These are phyloP conservation scores for Sarocladium kiliense DNA, from an alignment of 2,329 filamentous ascomycete species.

Conservation along the genomic window DNA sequence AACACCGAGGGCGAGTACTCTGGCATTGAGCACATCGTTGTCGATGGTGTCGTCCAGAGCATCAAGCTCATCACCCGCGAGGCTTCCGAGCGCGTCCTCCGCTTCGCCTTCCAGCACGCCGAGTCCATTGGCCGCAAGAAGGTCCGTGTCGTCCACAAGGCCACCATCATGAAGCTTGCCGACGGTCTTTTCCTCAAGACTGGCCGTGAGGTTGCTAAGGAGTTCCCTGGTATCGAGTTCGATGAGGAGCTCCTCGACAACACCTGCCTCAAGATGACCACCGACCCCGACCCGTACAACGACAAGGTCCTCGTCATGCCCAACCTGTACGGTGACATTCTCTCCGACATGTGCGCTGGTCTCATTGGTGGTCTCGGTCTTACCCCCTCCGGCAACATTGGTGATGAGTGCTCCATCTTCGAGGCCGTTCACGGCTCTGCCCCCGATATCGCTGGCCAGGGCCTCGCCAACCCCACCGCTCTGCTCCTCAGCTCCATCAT, in stretches of 20 bases:
- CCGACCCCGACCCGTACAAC: slow-evolving; percentile 93
- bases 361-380: slow-evolving; percentile 96
- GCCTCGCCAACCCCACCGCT: slow-evolving; percentile 93
- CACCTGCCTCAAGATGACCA: slow-evolving; percentile 98
- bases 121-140: slow-evolving; percentile 89
- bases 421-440: slow-evolving; percentile 98
- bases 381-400: slow-evolving; percentile 97
- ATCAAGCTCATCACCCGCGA: slow-evolving; percentile 99
- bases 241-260: slow-evolving; percentile 98
- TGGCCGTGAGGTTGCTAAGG: slow-evolving; percentile 81
- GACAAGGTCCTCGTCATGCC: slow-evolving; percentile 98
- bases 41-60: slow-evolving; percentile 96
- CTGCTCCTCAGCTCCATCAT: slow-evolving; percentile 95
- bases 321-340: slow-evolving; percentile 98
- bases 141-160: slow-evolving; percentile 98
- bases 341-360: slow-evolving; percentile 99
- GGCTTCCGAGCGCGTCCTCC: slow-evolving; percentile 90
- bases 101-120: slow-evolving; percentile 98
- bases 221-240: slow-evolving; percentile 94
- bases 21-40: slow-evolving; percentile 96
- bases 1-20: slow-evolving; percentile 99
- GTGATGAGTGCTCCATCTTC: slow-evolving; percentile 99
- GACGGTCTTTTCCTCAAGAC: slow-evolving; percentile 96
- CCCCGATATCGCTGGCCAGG: slow-evolving; percentile 94
- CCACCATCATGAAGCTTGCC: slow-evolving; percentile 99